Evolutionary conservation across 2,329 filamentous ascomycete genomes (phyloP).

Genomic region (Stemphylium vesicarium): DNA sequence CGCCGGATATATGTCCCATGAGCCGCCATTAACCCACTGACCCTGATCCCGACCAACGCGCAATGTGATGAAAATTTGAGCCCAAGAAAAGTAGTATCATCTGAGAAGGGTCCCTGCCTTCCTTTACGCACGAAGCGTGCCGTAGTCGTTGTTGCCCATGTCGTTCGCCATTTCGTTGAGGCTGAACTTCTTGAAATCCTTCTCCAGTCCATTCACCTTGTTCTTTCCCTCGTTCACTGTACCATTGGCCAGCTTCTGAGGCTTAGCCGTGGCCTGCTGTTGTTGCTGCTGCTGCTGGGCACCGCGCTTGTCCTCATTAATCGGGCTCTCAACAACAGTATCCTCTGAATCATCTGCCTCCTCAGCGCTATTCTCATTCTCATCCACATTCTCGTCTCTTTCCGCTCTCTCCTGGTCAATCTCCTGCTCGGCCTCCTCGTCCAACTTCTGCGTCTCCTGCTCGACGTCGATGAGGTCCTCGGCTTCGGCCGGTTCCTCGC

Average conservation of each 20-base stretch:
- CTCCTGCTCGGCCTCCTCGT: slow-evolving; percentile 38
- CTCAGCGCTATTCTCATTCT: neutral
- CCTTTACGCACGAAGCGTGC: slow-evolving; percentile 28
- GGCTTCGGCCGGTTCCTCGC: slow-evolving; percentile 51
- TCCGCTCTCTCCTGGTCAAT: slow-evolving; percentile 39
- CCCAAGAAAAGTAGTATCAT: neutral
- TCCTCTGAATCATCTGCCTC: slow-evolving; percentile 28
- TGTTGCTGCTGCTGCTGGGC: too few species aligned
- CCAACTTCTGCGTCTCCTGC: slow-evolving; percentile 47
- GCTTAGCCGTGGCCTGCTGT: neutral
- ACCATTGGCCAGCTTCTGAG: slow-evolving; percentile 1
- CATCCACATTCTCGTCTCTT: too few species aligned
- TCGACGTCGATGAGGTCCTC: slow-evolving; percentile 46
- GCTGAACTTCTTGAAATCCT: slow-evolving; percentile 37
- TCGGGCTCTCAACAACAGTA: slow-evolving; percentile 33
- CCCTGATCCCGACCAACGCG: neutral
- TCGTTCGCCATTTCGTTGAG: slow-evolving; percentile 40
- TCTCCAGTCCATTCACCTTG: slow-evolving; percentile 25
- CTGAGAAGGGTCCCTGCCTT: neutral
- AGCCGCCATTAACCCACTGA: neutral
- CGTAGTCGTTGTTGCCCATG: slow-evolving; percentile 35
- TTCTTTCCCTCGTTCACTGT: slow-evolving; percentile 11
- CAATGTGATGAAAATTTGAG: slow-evolving; percentile 11
- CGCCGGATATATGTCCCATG: neutral
- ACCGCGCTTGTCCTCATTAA: neutral